phyloP scores from a whole-genome alignment of 2,329 filamentous ascomycete species.

The Cytospora leucostoma region DNA sequence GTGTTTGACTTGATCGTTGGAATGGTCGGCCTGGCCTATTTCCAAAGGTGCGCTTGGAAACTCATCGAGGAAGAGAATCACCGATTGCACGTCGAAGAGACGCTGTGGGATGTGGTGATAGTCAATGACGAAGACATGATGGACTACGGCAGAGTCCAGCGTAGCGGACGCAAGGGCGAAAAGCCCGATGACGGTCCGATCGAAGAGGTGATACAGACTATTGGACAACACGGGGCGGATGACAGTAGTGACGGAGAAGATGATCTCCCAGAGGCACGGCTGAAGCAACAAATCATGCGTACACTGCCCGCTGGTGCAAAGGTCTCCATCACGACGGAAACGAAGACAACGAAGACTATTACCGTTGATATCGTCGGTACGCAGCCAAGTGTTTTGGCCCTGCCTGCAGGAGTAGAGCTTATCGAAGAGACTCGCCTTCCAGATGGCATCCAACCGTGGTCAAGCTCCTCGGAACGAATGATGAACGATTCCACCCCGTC shows the following conservation, averaged over 20 bases:
- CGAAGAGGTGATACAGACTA: constrained; percentile 38
- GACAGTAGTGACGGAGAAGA: constrained; percentile 42
- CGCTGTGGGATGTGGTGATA: constrained; percentile 68
- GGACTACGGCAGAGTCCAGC: constrained; percentile 43
- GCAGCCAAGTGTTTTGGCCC: constrained; percentile 51
- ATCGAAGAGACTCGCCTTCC: constrained; percentile 49
- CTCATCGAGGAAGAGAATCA: constrained; percentile 52
- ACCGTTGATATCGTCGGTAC: constrained; percentile 63
- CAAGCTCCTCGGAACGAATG: constrained; percentile 27
- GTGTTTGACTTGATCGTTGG: constrained; percentile 63
- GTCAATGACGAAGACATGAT: constrained; percentile 59
- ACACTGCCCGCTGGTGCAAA: constrained; percentile 57
- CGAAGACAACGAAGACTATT: constrained; percentile 62
- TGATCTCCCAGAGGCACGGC: constrained; percentile 47
- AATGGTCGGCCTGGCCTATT: constrained; percentile 60
- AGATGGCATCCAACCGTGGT: constrained; percentile 20
- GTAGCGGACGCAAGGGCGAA: constrained; percentile 32
- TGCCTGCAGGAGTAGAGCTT: constrained; percentile 60
- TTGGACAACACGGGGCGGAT: constrained; percentile 38
- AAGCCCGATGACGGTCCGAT: constrained; percentile 31
- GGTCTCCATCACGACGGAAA: constrained; percentile 62
- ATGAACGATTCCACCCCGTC: constrained; percentile 25
- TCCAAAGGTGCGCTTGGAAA: constrained; percentile 59
- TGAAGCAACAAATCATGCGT: constrained; percentile 56
- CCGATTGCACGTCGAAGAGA: constrained; percentile 53